Conservation (phyloP, 1,139 yeast species). For the Chernovozyma sophiae-reginae region DNA sequence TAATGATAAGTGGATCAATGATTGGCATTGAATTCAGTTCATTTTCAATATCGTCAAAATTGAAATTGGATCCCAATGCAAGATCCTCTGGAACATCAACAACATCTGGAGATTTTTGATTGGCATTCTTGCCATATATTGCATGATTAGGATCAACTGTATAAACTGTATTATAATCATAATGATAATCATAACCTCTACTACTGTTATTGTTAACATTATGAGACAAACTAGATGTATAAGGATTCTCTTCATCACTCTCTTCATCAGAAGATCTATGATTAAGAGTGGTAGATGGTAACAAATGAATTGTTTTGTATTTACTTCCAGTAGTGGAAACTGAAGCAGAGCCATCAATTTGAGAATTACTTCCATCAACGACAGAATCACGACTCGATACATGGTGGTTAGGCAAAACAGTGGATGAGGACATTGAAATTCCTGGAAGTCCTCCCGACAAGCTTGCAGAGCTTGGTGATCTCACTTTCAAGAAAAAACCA, state of each 20-base stretch:
- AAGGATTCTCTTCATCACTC: slow-evolving; percentile 52
- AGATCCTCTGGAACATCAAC: slow-evolving; percentile 46
- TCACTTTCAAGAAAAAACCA: slow-evolving; percentile 62
- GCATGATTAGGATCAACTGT: slow-evolving; percentile 52
- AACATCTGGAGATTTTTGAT: slow-evolving; percentile 31
- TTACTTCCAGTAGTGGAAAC: slow-evolving; percentile 24
- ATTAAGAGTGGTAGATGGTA: slow-evolving; percentile 81
- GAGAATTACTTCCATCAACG: slow-evolving; percentile 8
- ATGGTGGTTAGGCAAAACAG: slow-evolving; percentile 1
- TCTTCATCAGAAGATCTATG: slow-evolving; percentile 73
- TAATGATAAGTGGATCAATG: slow-evolving; percentile 19
- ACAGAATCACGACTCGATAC: not conserved
- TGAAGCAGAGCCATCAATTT: slow-evolving; percentile 27
- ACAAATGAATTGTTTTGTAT: slow-evolving; percentile 58
- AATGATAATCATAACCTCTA: slow-evolving; percentile 79
- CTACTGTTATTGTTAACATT: slow-evolving; percentile 60
- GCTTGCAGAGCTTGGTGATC: slow-evolving; percentile 37
- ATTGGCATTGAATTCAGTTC: slow-evolving; percentile 21
- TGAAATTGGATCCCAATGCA: slow-evolving; percentile 37
- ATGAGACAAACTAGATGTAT: slow-evolving; percentile 65
- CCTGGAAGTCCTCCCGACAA: slow-evolving; percentile 7
- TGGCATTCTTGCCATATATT: slow-evolving; percentile 25
- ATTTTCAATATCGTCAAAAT: slow-evolving; percentile 31
- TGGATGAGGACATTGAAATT: slow-evolving; percentile 9
- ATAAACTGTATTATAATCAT: slow-evolving; percentile 84